Conservation (phyloP, 768 basidiomycete genomes). For the Lactifluus hygrophoroides region DNA sequence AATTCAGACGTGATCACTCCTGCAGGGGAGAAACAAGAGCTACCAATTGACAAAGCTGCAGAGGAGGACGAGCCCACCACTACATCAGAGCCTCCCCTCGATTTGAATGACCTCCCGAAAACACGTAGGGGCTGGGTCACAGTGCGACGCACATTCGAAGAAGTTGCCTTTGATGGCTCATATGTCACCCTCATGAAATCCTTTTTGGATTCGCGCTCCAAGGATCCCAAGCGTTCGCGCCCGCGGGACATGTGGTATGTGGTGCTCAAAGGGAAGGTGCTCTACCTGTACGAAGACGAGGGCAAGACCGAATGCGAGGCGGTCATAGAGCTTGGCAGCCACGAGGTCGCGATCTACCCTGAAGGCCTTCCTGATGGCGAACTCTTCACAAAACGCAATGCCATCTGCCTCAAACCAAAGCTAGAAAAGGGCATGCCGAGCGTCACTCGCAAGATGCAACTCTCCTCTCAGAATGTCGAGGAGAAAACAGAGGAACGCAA, state of each 20-base stretch:
- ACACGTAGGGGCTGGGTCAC: slow-evolving; percentile 78
- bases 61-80: slow-evolving; percentile 27
- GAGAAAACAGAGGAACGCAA: slow-evolving; percentile 34
- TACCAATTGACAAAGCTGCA: slow-evolving; percentile 18
- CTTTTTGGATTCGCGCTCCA: slow-evolving; percentile 73
- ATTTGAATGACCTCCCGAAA: slow-evolving; percentile 49
- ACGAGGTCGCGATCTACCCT: slow-evolving; percentile 69
- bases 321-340: slow-evolving; percentile 76
- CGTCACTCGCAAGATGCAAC: slow-evolving; percentile 44
- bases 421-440: slow-evolving; percentile 34
- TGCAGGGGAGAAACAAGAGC: slow-evolving; percentile 24
- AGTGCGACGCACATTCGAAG: slow-evolving; percentile 71
- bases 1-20: slow-evolving; percentile 39
- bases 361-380: slow-evolving; percentile 77
- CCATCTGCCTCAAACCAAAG: slow-evolving; percentile 67
- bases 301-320: slow-evolving; percentile 83
- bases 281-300: slow-evolving; percentile 94
- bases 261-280: slow-evolving; percentile 81
- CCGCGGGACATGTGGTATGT: slow-evolving; percentile 93
- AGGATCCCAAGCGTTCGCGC: slow-evolving; percentile 73
- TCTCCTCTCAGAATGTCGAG: slow-evolving; percentile 23
- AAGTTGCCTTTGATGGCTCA: slow-evolving; percentile 49
- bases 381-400: slow-evolving; percentile 83
- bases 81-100: slow-evolving; percentile 21
- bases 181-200: slow-evolving; percentile 77